A percentile compares a stretch with the other conserved stretches of the same genome.
Evolutionary conservation across 2,329 filamentous ascomycete genomes (phyloP).

Genomic region (Venturia nashicola): DNA sequence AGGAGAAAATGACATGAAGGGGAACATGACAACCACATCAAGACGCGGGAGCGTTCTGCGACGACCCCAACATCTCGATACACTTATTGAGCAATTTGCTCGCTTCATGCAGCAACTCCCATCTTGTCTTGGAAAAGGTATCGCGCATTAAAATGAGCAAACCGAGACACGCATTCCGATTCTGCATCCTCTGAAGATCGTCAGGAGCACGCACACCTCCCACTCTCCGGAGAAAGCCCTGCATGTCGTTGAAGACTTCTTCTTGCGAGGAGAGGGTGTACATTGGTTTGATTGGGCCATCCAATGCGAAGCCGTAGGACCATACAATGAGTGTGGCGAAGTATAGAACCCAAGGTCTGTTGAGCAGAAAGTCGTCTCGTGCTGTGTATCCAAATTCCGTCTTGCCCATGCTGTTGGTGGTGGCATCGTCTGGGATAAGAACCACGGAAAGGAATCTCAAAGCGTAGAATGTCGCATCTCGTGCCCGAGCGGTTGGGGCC

Average conservation of each 20-base stretch:
- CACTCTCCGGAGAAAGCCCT: slow-evolving; percentile 60
- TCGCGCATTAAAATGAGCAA: slow-evolving; percentile 71
- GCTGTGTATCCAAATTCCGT: slow-evolving; percentile 53
- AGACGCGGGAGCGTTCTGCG: not conserved
- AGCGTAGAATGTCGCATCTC: slow-evolving; percentile 87
- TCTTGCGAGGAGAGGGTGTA: slow-evolving; percentile 45
- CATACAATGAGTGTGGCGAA: slow-evolving; percentile 87
- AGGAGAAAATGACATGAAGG: not conserved
- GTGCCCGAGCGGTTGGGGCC: slow-evolving; percentile 77
- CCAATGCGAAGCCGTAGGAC: slow-evolving; percentile 86
- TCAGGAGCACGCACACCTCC: slow-evolving; percentile 63
- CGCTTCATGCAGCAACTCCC: slow-evolving; percentile 86
- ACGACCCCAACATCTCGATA: slow-evolving; percentile 44
- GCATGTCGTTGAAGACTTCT: slow-evolving; percentile 67
- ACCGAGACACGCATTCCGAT: slow-evolving; percentile 73
- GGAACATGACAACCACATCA: not conserved
- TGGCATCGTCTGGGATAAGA: slow-evolving; percentile 35
- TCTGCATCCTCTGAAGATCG: slow-evolving; percentile 59
- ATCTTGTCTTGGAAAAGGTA: slow-evolving; percentile 70
- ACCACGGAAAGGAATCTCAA: slow-evolving; percentile 82
- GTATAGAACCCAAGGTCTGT: slow-evolving; percentile 91
- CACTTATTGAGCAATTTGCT: slow-evolving; percentile 70
- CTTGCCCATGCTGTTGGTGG: slow-evolving; percentile 18
- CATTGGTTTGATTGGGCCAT: slow-evolving; percentile 54
- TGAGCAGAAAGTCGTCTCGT: slow-evolving; percentile 77